A percentile compares a stretch with the other conserved stretches of the same genome.
Evolutionary conservation across 164 flowering plant genomes (phyloP).

Genomic region (Macadamia integrifolia): DNA sequence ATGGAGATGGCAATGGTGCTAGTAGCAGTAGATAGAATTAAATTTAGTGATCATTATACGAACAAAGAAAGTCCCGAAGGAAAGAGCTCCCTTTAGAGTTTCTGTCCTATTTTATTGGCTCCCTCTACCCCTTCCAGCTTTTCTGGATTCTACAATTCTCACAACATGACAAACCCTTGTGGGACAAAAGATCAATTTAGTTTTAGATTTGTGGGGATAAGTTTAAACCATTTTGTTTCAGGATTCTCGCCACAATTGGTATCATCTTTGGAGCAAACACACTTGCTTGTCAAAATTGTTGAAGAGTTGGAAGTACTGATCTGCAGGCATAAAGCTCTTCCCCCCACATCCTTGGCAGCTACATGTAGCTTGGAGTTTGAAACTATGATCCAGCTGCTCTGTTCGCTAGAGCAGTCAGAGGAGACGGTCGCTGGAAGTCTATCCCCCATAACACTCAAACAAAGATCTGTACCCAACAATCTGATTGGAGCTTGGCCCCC

Average conservation of each 20-base stretch:
- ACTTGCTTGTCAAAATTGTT: constrained; percentile 27
- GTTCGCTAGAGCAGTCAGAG: constrained; percentile 24
- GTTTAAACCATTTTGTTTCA: constrained; percentile 45
- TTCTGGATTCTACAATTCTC: no score
- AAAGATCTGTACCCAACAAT: constrained; percentile 22
- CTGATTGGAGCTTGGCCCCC: constrained; percentile 20
- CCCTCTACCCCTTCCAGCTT: no score
- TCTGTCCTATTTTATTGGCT: no score
- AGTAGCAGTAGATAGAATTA: no score
- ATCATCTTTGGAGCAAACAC: constrained; percentile 28
- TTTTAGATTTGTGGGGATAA: constrained; percentile 27
- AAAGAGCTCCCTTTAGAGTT: no score
- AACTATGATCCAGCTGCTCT: constrained; percentile 28
- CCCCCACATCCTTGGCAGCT: constrained; percentile 27
- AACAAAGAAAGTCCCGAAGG: no score
- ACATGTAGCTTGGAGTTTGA: constrained; percentile 30
- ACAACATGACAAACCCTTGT: no score
- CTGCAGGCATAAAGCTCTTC: constrained; percentile 33
- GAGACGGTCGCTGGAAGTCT: constrained; percentile 28
- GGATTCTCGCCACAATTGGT: constrained; percentile 28
- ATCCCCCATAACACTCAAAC: constrained; percentile 27
- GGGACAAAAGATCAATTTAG: no score
- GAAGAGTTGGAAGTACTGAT: constrained; percentile 14
- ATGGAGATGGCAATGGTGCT: no score
- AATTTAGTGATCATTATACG: no score